Evolutionary conservation across 306 rosid genomes (phyloP), one percentile per base, ranked within the genome.

Genomic region (Fagus crenata): DNA sequence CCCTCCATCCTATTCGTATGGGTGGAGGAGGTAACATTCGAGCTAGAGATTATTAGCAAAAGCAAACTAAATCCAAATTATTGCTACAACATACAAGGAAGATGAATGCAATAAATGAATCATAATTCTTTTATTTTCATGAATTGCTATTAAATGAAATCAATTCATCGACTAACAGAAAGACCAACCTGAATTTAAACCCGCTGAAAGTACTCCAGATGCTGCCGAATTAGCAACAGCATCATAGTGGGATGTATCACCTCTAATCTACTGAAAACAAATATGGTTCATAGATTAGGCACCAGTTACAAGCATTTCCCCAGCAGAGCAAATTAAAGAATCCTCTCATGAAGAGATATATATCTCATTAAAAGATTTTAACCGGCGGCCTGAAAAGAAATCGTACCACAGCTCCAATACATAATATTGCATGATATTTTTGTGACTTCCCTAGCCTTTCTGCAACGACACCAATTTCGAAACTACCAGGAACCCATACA

Each of bases 401-500:
- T 49, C 82, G 49, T 92, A 92, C 97, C 99, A 95, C 99, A 33
- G 97, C 97, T 82, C 99, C 99, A 59, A 95, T 88, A 84, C 99
- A 95, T 80, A 95, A 11, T 32, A 95, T 49, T 49, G 97, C 99
- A 33, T 95, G 84, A 83, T 92, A 92, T 80, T 79, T 91, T 79
- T 84, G 87, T 18, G 96, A 89, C 72, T 83, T 91, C 41, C 96
- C 96, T 63, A 95, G 88, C 81, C 80, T 89, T 74, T 80, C 80
- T 31, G 99, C 99, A 73, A 77, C 92, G 46, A 84, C 87, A 53
- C 97, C 97, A 76, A 95, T 90, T 80, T 95, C 99, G 74, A 90
- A 95, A 90, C 97, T 72, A 75, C 99, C 97, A 35, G 97, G 99
- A 77, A 92, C 97, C 97, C 99, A 92, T 28, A 95, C 96, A 81